Evolutionary conservation across 148 eudicot genomes (phyloP).

Genomic region (Vaccinium vitisidaea): DNA sequence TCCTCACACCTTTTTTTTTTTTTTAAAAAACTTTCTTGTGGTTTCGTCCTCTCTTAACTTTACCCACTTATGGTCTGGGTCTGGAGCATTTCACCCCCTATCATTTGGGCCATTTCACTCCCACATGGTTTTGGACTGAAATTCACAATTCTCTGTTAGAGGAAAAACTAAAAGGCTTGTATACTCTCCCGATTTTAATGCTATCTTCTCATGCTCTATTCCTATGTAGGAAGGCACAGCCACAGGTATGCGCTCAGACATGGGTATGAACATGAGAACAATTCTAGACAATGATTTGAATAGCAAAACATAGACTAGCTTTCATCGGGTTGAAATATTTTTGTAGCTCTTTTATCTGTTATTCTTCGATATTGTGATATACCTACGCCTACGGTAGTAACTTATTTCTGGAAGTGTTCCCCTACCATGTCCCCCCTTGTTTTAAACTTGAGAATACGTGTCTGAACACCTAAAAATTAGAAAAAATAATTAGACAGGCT

Average conservation of each 20-base stretch:
- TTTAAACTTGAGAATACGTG: neutral
- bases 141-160: neutral
- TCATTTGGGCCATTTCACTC: neutral
- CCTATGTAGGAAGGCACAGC: neutral
- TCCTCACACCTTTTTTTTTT: no score
- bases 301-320: neutral
- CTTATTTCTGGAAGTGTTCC: neutral
- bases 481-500: neutral
- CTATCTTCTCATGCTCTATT: neutral
- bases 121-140: neutral
- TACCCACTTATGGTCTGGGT: neutral
- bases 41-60: neutral
- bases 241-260: neutral
- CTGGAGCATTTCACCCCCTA: neutral
- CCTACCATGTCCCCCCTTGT: neutral
- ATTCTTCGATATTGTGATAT: neutral
- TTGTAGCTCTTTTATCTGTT: neutral
- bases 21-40: neutral
- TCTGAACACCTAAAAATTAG: neutral
- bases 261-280: neutral
- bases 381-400: neutral
- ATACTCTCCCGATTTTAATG: neutral
- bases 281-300: neutral
- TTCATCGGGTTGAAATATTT: neutral
- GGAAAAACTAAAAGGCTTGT: neutral